Evolutionary conservation across 345 rosid genomes (phyloP), one percentile per base, ranked within the genome.

Genomic region (Erodium maritimum): DNA sequence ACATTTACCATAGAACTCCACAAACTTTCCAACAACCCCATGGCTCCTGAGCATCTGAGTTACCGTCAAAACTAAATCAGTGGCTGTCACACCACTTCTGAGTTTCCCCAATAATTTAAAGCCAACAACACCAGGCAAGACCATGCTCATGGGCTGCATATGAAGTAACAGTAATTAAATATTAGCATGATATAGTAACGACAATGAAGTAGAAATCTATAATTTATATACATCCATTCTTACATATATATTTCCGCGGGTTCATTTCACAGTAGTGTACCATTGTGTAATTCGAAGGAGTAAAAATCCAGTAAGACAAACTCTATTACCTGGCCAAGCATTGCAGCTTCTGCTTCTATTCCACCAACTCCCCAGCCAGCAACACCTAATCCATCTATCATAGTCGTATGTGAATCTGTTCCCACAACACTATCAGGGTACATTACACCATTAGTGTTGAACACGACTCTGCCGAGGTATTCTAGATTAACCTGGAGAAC

Each of bases 341-440:
- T 90, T 52, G 87, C 75, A 58, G 97, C 95, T 73, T 90, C 97
- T 19, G 97, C 97, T 78, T 90, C 95, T 60, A 90, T 90, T 45
- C 95, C 95, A 56, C 97, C 94, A 68, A 90, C 95, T 77, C 97
- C 97, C 97, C 95, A 90, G 45, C 95, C 97, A 76, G 97, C 97
- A 71, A 90, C 95, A 58, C 97, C 97, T 65, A 90, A 65, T 46
- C 97, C 95, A 69, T 90, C 94, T n/a, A 90, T 90, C 95, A 87
- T 90, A 21, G 97, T 90, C 55, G 95, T 90, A 67, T 90, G 97
- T 2, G 95, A 90, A 73, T 90, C 95, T 17, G 97, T 90, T 59
- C 97, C 97, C 24, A 90, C 97, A 29, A 90, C 97, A 50, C 97
- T 87, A 71, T 90, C 97, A 48, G 89, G 95, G 69, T 87, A 87